phyloP scores from a whole-genome alignment of 345 rosid genomes.

The Clarkia xantiana region DNA sequence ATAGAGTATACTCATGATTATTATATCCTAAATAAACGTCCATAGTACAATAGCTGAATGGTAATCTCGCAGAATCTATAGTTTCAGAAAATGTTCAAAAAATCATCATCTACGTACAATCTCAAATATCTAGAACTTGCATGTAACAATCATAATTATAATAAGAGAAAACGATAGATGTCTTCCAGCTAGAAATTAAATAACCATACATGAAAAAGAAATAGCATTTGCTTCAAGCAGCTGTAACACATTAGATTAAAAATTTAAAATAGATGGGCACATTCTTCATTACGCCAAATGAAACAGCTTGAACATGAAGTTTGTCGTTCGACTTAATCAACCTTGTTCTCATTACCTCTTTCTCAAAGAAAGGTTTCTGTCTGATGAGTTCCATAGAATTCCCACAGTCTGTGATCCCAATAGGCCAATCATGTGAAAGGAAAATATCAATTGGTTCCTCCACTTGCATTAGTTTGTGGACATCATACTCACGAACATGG shows the following conservation, averaged over 20 bases:
- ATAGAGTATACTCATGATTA: no score
- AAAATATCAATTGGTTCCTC: slow-evolving; percentile 76
- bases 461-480: slow-evolving; percentile 67
- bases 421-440: slow-evolving; percentile 96
- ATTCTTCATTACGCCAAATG: no score
- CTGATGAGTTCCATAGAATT: slow-evolving; percentile 48
- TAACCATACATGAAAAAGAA: background rate
- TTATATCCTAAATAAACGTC: no score
- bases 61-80: no score
- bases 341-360: slow-evolving; percentile 34
- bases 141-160: no score
- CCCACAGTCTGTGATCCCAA: slow-evolving; percentile 76
- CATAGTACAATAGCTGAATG: no score
- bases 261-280: background rate
- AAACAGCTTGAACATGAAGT: background rate
- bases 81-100: no score
- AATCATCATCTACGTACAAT: no score
- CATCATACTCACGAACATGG: slow-evolving; percentile 90
- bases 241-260: background rate
- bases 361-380: slow-evolving; percentile 37
- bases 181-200: background rate
- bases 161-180: no score
- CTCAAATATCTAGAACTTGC: no score
- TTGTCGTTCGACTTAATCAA: background rate
- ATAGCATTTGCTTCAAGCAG: background rate